Evolutionary conservation across 768 basidiomycete species (phyloP), one percentile per base, ranked within the genome.

Genomic region (Lactifluus echinatus): DNA sequence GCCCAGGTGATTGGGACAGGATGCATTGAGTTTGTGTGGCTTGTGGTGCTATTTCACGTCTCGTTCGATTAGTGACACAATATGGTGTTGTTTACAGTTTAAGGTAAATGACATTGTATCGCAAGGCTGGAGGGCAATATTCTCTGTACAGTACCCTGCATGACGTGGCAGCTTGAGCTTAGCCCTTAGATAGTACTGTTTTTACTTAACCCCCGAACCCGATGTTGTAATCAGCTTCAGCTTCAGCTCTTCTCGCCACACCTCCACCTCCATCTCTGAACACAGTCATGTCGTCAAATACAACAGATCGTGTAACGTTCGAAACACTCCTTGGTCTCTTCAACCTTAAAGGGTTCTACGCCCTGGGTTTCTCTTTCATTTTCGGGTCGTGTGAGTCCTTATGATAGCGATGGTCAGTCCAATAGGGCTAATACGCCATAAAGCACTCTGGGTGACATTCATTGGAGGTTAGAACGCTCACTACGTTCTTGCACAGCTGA

Each of bases 351-450:
- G 75, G 76, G 17, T 47, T 77, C 4, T 84, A 85, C 60, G 66
- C 80, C 26, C 59, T 84, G 26, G 78, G 73, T n/a, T 85, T 81
- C 70, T 73, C 73, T 11, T 84, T 80, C 79, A 67, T 84, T 28
- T 82, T 81, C 68, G 85, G 85, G 57, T 84, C 83, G 85, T 82
- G 84, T 84, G 67, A 70, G 81, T 77, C 19, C 11, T 29, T 15
- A 34, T 15, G 14, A 8, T 23, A 23, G 14, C 33, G 12, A 50
- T 21, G 28, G 15, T 36, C 23, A 43, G 17, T 23, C 2, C 24
- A 46, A 49, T 21, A 11, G n/a, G 26, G 3, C 23, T 36, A 31
- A 31, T 31, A 8, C 8, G 28, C 29, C 39, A 15, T 40, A 24
- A 53, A 72, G 73, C 71, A 12, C 46, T 87, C 3, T 87, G 85